A percentile compares a stretch with the other conserved stretches of the same genome.
Evolutionary conservation across 2,329 filamentous ascomycete species (phyloP).

Genomic region (Pseudogymnoascus sp.): DNA sequence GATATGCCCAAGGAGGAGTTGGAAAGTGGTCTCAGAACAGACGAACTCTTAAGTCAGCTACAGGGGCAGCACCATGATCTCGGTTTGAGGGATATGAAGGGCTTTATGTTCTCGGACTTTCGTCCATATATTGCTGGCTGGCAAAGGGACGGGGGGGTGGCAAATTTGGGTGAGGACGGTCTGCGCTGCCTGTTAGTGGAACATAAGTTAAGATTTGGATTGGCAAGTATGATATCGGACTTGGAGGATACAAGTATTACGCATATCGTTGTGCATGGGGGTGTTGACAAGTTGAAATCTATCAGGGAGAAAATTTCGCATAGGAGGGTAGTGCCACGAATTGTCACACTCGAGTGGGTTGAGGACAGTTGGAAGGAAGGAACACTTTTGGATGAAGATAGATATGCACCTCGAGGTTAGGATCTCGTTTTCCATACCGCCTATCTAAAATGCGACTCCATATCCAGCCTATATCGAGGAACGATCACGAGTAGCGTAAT

Average conservation of each 20-base stretch:
- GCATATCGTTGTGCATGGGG: conserved; percentile 57
- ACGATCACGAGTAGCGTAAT: background rate
- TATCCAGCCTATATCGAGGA: background rate
- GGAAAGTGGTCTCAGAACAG: conserved; percentile 33
- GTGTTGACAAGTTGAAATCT: background rate
- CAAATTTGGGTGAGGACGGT: conserved; percentile 15
- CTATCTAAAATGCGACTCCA: background rate
- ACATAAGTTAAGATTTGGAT: conserved; percentile 59
- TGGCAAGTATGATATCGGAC: conserved; percentile 47
- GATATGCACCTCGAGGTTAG: conserved; percentile 29
- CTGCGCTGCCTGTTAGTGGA: conserved; percentile 36
- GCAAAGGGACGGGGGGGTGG: conserved; percentile 17
- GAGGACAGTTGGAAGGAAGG: conserved; percentile 70
- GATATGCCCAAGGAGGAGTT: conserved; percentile 42
- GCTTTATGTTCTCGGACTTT: conserved; percentile 44
- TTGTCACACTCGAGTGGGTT: conserved; percentile 66
- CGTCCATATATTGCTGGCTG: conserved; percentile 33
- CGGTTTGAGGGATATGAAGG: conserved; percentile 33
- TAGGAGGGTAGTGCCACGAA: conserved; percentile 49
- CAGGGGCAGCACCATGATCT: conserved; percentile 47
- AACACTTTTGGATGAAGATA: conserved; percentile 73
- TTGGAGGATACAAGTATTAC: conserved; percentile 51
- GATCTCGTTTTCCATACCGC: background rate
- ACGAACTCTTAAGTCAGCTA: conserved; percentile 44
- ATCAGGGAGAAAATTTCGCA: conserved; percentile 39